Evolutionary conservation across 805 yeast genomes (phyloP), one percentile per base, ranked within the genome.

Genomic region (Schizosaccharomyces lindneri): DNA sequence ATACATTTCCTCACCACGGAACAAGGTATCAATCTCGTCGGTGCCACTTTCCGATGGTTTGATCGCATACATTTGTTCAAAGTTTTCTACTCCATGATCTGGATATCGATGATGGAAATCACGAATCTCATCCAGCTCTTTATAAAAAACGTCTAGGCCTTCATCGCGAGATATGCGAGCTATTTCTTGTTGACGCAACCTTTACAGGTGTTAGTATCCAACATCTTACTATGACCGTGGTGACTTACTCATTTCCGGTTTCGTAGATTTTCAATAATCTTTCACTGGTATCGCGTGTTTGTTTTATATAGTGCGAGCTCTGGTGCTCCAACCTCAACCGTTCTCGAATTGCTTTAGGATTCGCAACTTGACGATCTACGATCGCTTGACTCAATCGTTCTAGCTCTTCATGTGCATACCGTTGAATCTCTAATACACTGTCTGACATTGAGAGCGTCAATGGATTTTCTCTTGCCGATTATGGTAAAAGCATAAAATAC

Each of bases 321-420:
- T 88, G 95, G 70, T 83, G 86, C 66, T 82, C 81, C 65, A 62
- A 64, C 5, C 62, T 32, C 7, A 65, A 31, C 31, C 48, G 41
- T 13, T 61, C 64, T 13, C 66, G 62, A 41, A 64, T 63, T 48
- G 63, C 61, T 19, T 62, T 21, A 51, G 66, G 61, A 65, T 68
- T 21, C 41, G 43, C 21, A 55, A 67, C 73, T 3, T 87, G 71
- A 61, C 97, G 73, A 59, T 76, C 77, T 0, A 83, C 70, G 0
- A 87, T 75, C 0, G 87, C 87, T 36, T 71, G 67, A 66, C 89
- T 94, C 3, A 90, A 76, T 2, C 79, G 71, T 64, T 89, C 95
- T 21, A 85, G 70, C 68, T 85, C 69, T 63, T 67, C 69, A 4
- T 63, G 65, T 59, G 66, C 69, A 51, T 63, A 61, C 51, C 69